Percentiles rank a stretch among this genome's conserved stretches.
Evolutionary conservation across 805 yeast genomes (phyloP).

Genomic region (Nakazawaea holstii): DNA sequence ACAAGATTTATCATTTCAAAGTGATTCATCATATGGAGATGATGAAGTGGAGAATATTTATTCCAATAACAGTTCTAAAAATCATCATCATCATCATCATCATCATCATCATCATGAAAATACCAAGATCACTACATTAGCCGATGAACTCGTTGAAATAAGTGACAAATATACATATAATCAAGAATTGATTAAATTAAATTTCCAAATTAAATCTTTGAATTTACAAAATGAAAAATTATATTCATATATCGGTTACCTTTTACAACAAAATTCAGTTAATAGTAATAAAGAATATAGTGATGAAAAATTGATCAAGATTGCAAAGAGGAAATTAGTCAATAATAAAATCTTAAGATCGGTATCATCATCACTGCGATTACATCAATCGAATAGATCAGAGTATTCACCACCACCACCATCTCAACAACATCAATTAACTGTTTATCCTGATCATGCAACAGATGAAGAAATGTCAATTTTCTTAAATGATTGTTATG

Average conservation of each 20-base stretch:
- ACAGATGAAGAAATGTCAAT: slow-evolving; percentile 11
- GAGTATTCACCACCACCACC: too few species aligned
- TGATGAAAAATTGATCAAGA: slow-evolving; percentile 24
- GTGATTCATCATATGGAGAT: slow-evolving; percentile 9
- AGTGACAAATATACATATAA: slow-evolving; percentile 17
- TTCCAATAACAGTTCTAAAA: background rate
- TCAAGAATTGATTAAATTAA: slow-evolving; percentile 45
- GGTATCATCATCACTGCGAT: slow-evolving; percentile 14
- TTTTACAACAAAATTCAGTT: slow-evolving; percentile 36
- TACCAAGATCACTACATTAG: too few species aligned
- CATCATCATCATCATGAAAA: too few species aligned
- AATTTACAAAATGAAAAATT: slow-evolving; percentile 52
- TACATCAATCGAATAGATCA: slow-evolving; percentile 3
- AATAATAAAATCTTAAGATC: slow-evolving; percentile 9
- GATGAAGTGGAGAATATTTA: slow-evolving; percentile 17
- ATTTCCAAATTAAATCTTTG: slow-evolving; percentile 48
- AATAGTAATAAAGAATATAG: slow-evolving; percentile 3
- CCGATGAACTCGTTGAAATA: background rate
- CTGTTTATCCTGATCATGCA: slow-evolving; percentile 8
- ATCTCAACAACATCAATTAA: background rate
- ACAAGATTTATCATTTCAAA: slow-evolving; percentile 4
- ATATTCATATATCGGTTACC: slow-evolving; percentile 51
- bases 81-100: background rate
- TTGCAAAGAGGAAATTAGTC: slow-evolving; percentile 39
- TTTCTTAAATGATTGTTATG: slow-evolving; percentile 3